These are phyloP conservation scores for Pichia phayaonensis DNA, from an alignment of 805 yeast species.

Conservation along the genomic window DNA sequence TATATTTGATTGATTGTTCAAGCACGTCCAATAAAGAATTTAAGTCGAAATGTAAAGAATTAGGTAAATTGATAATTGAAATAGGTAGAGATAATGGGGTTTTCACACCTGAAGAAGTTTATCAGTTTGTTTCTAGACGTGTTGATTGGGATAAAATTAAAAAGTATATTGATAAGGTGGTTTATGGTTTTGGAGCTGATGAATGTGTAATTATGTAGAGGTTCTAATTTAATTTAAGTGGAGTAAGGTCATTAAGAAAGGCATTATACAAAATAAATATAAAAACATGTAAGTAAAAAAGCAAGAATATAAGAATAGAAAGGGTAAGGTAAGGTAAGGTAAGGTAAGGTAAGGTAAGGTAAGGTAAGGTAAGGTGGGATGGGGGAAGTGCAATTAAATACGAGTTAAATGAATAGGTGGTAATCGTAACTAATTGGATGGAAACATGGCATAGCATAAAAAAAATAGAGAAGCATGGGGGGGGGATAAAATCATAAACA, in stretches of 20 bases:
- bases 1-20: constrained; percentile 58
- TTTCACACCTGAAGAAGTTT: constrained; percentile 88
- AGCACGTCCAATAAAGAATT: constrained; percentile 21
- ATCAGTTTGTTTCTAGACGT: constrained; percentile 81
- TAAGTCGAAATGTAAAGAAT: constrained; percentile 67
- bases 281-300: background rate
- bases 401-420: too few relatives aligned
- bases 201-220: constrained; percentile 65
- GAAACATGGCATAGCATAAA: too few relatives aligned
- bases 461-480: too few relatives aligned
- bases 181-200: constrained; percentile 80
- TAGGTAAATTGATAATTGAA: constrained; percentile 79
- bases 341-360: too few relatives aligned
- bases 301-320: too few relatives aligned
- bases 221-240: too few relatives aligned
- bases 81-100: constrained; percentile 81
- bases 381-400: too few relatives aligned
- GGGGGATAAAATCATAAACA: too few relatives aligned
- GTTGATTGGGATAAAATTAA: constrained; percentile 78
- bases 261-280: background rate
- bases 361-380: too few relatives aligned
- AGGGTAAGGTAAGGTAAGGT: background rate
- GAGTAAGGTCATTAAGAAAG: background rate
- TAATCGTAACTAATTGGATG: too few relatives aligned
- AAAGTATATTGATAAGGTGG: constrained; percentile 82